phyloP scores from a whole-genome alignment of 805 yeast genomes.

The Candida maris region DNA sequence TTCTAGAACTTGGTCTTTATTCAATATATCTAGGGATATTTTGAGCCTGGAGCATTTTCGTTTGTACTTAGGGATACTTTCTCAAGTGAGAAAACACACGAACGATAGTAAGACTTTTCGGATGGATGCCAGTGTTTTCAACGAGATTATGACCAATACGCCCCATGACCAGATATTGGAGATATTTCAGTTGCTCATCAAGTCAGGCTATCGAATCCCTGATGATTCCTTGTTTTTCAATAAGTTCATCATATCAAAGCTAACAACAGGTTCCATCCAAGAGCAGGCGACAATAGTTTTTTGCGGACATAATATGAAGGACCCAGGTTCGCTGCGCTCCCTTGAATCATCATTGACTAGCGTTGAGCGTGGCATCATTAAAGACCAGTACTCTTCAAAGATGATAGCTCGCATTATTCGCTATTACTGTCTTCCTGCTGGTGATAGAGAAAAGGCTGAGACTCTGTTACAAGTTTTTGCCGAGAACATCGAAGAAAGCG shows the following conservation, averaged over 20 bases:
- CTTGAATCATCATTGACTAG: too few relatives aligned
- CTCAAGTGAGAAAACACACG: background rate
- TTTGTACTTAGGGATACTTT: background rate
- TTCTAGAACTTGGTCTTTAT: background rate
- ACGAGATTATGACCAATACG: background rate
- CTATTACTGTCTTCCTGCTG: background rate
- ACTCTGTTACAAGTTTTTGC: background rate
- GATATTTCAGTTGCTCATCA: background rate
- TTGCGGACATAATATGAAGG: background rate
- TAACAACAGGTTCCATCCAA: background rate
- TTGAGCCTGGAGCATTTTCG: background rate
- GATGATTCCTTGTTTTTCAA: constrained; percentile 1
- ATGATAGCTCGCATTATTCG: background rate
- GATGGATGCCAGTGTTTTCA: background rate
- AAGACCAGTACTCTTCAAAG: background rate
- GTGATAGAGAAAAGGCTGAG: background rate
- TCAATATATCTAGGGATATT: too few relatives aligned
- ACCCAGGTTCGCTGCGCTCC: background rate
- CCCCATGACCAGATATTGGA: background rate
- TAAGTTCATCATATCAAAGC: background rate
- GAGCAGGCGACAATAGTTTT: background rate
- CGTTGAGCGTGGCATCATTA: background rate
- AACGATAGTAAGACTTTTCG: background rate
- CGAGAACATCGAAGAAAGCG: background rate
- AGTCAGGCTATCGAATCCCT: constrained; percentile 1